Percentiles rank a stretch among this genome's conserved stretches.
Conservation (phyloP, 2,329 filamentous ascomycete genomes). For the Hortaea sp. region DNA sequence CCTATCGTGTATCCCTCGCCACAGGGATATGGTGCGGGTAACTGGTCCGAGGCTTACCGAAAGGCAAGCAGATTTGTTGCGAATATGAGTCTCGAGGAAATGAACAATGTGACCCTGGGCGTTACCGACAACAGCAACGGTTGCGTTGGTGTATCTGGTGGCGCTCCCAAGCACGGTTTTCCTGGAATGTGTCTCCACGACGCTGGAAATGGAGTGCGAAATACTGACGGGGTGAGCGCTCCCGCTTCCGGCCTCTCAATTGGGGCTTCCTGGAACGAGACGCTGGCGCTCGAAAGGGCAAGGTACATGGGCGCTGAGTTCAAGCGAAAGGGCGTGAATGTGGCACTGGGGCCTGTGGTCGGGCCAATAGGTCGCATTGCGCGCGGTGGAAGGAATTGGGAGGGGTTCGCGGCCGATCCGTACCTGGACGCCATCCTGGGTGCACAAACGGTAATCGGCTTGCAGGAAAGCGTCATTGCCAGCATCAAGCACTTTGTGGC, state of each 20-base stretch:
- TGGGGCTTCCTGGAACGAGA: conserved; percentile 43
- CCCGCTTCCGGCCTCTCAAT: conserved; percentile 34
- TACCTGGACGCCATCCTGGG: conserved; percentile 47
- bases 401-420: conserved; percentile 62
- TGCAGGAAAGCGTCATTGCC: conserved; percentile 49
- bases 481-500: conserved; percentile 47
- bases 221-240: conserved; percentile 32
- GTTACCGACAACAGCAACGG: conserved; percentile 20
- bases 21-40: conserved; percentile 23
- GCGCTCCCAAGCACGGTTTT: conserved; percentile 27
- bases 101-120: conserved; percentile 28
- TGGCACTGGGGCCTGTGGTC: conserved; percentile 58
- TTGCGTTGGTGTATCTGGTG: conserved; percentile 28
- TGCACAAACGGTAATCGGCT: conserved; percentile 43
- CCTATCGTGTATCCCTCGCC: conserved; percentile 22
- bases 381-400: conserved; percentile 59
- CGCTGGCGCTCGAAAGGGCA: conserved; percentile 42
- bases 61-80: conserved; percentile 23
- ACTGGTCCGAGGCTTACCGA: conserved; percentile 24
- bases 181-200: conserved; percentile 34
- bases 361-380: conserved; percentile 62
- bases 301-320: conserved; percentile 49
- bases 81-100: conserved; percentile 27
- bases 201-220: conserved; percentile 33
- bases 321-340: conserved; percentile 44